A percentile compares a stretch with the other conserved stretches of the same genome.
Conservation (phyloP, 495 filamentous ascomycete species). For the Aspergillus egyptiacus region DNA sequence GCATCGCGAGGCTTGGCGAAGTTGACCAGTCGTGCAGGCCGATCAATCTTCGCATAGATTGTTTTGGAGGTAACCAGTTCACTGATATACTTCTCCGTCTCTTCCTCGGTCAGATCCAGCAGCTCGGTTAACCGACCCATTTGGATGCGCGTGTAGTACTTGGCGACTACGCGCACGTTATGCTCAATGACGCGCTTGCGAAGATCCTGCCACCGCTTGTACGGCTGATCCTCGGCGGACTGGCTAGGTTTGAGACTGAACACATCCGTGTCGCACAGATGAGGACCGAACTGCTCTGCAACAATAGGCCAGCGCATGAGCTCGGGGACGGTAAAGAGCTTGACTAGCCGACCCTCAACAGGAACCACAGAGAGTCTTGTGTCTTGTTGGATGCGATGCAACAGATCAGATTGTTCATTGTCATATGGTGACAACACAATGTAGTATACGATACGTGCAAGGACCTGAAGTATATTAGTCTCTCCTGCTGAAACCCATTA, state of each 20-base stretch:
- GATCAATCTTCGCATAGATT: constrained; percentile 95
- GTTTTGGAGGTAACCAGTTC: constrained; percentile 94
- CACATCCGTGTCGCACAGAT: constrained; percentile 86
- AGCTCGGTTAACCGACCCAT: constrained; percentile 84
- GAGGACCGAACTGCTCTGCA: constrained; percentile 74
- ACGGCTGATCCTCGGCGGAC: constrained; percentile 65
- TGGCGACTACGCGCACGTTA: constrained; percentile 94
- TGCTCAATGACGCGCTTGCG: constrained; percentile 98
- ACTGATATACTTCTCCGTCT: constrained; percentile 96
- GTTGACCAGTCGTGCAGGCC: constrained; percentile 82
- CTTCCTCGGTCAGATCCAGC: constrained; percentile 84
- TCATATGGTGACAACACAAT: constrained; percentile 94
- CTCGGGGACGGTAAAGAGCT: constrained; percentile 91
- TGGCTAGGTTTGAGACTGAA: constrained; percentile 57
- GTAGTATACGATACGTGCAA: constrained; percentile 94
- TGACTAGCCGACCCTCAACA: constrained; percentile 72
- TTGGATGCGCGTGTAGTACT: constrained; percentile 96
- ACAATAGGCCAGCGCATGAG: constrained; percentile 98
- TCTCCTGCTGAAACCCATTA: background rate
- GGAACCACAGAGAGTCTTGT: constrained; percentile 61
- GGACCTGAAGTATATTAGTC: constrained; percentile 44
- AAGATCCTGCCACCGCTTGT: constrained; percentile 83
- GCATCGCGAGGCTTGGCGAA: constrained; percentile 91
- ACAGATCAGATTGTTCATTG: constrained; percentile 96
- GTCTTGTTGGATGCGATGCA: constrained; percentile 78